A percentile compares a stretch with the other conserved stretches of the same genome.
Evolutionary conservation across 225 moss, liverwort and hornwort genomes (phyloP).

Genomic region (Anthoceros angustus): DNA sequence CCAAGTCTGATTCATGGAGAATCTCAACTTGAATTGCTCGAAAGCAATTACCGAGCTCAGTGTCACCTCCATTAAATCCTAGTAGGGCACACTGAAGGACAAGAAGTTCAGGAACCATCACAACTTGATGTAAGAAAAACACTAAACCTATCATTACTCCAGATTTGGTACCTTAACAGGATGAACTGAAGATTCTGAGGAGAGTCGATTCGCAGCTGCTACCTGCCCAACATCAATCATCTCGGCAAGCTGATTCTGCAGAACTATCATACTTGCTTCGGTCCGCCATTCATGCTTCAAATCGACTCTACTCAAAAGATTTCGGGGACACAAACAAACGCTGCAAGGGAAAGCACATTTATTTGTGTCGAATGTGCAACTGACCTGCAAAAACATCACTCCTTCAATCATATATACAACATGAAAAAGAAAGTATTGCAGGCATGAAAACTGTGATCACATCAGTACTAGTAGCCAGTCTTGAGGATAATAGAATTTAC

Average conservation of each 20-base stretch:
- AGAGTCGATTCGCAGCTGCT: background rate
- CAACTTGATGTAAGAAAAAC: background rate
- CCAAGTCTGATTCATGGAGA: slow-evolving; percentile 1
- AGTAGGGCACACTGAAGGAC: background rate
- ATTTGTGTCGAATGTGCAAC: slow-evolving; percentile 9
- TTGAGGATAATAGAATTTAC: background rate
- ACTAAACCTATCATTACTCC: background rate
- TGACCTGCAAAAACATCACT: slow-evolving; percentile 2
- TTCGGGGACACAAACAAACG: background rate
- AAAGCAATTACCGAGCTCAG: slow-evolving; percentile 1
- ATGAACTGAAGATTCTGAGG: background rate
- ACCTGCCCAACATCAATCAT: background rate
- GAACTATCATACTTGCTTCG: too few species aligned
- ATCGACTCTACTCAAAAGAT: background rate
- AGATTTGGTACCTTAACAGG: slow-evolving; percentile 7
- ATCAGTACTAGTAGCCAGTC: background rate
- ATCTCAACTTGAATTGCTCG: slow-evolving; percentile 5
- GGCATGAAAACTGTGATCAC: background rate
- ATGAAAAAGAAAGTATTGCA: background rate
- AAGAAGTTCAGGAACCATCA: background rate
- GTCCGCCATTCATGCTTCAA: background rate
- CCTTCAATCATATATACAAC: too few species aligned
- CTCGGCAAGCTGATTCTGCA: background rate
- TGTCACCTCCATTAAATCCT: slow-evolving; percentile 3
- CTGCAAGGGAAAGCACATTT: slow-evolving; percentile 6